Evolutionary conservation across 1,139 yeast species (phyloP), one percentile per base, ranked within the genome.

Genomic region (Magnusiomyces fungicola): DNA sequence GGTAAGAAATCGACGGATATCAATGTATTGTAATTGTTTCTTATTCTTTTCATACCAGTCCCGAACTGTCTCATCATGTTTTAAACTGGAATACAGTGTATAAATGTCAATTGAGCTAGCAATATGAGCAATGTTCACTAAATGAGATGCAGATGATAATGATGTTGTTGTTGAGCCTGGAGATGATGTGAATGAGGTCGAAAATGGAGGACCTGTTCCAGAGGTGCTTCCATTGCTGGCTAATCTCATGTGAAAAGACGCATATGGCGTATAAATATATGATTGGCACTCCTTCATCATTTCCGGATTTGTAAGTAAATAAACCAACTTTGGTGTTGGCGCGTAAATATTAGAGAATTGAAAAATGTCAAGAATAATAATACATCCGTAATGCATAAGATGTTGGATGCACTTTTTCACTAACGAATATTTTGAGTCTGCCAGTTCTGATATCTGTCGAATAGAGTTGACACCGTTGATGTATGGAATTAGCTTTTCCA

Each of bases 331-430:
- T 41, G 94, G 82, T 0, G 97, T 88, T 6, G 95, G 88, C 0
- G 97, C 95, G 68, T 94, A 94, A 22, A 83, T 79, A 65, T 88
- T 92, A 45, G 81, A 72, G 65, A 89, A 94, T 61, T 90, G 97
- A 65, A 94, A 92, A 21, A 92, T 78, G 63, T 92, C 97, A 25
- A 86, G 73, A 18, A 90, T 75, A 21, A 83, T 80, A 33, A 92
- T 80, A 59, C 97, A 87, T 55, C 83, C 80, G 67, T 92, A 94
- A 66, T 90, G 95, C 72, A 90, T 78, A 50, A 94, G 71, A 67
- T 92, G 97, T 64, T 88, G 95, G 39, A 94, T 81, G 62, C 97
- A 90, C 61, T 86, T 90, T 49, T 82, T 80, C 3, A 95, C 88
- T 47, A 92, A 70, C 18, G 75, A 70, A 56, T 82, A 83, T 60